Evolutionary conservation across 1,284 basidiomycete species (phyloP), one percentile per base, ranked within the genome.

Genomic region (Paramarasmius palmivorus): DNA sequence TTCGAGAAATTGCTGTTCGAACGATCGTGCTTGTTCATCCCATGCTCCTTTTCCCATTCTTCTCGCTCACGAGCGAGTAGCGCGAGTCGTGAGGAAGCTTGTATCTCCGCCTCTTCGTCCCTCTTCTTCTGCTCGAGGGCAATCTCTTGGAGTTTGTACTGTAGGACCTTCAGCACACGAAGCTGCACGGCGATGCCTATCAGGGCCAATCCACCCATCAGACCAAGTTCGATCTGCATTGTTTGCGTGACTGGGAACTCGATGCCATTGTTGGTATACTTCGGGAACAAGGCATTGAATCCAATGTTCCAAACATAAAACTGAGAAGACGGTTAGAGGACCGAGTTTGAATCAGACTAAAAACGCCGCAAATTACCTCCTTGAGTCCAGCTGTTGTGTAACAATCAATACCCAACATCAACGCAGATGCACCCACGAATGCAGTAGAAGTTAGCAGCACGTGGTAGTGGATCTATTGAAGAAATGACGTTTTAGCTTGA

Each of bases 231-330:
- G 61, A 98, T 94, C 67, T 93, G 82, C 91, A 96, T 97, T 7
- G 87, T 88, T 66, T 95, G 92, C 3, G 89, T 83, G 52, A 96
- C 83, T 9, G 92, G 92, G 63, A 92, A 96, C 49, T 80, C 72
- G 51, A 90, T 91, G 55, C 78, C 75, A 59, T 87, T 84, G 57
- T 78, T 68, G 14, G 73, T 71, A 61, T 84, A 92, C 61, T 86
- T 89, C 12, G 89, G 84, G 71, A 96, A 97, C 34, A 97, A 71
- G 2, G 74, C 64, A 8, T 75, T 77, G 71, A 94, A 93, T 17
- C 95, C 95, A 42, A 98, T 75, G 65, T 97, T 98, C 86, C 91
- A 96, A 49, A 96, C 77, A 71, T 97, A 98, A 73, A 96, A 97
- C 90, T 93, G 57, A 26, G 32, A 17, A 12, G 22, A 36, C 42